Evolutionary conservation across 192 early-diverging fungal genomes (phyloP).

Genomic region (Mortierella hygrophila): DNA sequence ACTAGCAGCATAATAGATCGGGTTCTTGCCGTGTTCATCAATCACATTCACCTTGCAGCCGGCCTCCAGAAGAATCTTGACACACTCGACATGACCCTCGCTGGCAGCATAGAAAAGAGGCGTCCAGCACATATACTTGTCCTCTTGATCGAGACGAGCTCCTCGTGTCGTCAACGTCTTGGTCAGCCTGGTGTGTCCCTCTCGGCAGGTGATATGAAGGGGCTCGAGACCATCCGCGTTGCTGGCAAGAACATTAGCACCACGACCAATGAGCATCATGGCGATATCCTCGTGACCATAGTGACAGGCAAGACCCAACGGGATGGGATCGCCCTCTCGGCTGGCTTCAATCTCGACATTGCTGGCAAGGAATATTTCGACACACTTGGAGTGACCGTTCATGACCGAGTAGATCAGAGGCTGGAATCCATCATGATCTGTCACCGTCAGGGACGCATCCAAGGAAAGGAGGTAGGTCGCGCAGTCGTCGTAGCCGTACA

Average conservation of each 20-base stretch:
- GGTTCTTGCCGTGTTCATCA: conserved; percentile 87
- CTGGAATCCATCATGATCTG: conserved; percentile 92
- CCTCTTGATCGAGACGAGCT: conserved; percentile 79
- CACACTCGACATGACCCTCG: conserved; percentile 90
- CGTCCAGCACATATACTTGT: conserved; percentile 96
- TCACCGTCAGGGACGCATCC: conserved; percentile 65
- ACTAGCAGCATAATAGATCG: conserved; percentile 92
- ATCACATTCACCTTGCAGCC: conserved; percentile 77
- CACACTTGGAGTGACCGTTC: conserved; percentile 82
- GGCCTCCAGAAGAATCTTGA: conserved; percentile 83
- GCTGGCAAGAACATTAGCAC: conserved; percentile 75
- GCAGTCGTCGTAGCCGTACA: conserved; percentile 87
- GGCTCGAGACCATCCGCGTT: conserved; percentile 89
- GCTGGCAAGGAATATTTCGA: conserved; percentile 77
- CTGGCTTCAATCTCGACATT: conserved; percentile 73
- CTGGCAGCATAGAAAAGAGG: conserved; percentile 94
- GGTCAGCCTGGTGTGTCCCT: conserved; percentile 81
- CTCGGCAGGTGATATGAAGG: conserved; percentile 88
- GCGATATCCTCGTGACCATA: conserved; percentile 92
- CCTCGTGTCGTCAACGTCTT: conserved; percentile 79
- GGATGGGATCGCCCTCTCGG: conserved; percentile 72
- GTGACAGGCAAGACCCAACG: conserved; percentile 90
- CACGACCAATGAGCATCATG: conserved; percentile 77
- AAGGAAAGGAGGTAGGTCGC: conserved; percentile 68
- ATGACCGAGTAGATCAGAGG: conserved; percentile 91